Percentiles rank a stretch among this genome's conserved stretches.
These are phyloP conservation scores for Coemansia pectinata DNA, from an alignment of 192 early-diverging fungal genomes.

Conservation along the genomic window DNA sequence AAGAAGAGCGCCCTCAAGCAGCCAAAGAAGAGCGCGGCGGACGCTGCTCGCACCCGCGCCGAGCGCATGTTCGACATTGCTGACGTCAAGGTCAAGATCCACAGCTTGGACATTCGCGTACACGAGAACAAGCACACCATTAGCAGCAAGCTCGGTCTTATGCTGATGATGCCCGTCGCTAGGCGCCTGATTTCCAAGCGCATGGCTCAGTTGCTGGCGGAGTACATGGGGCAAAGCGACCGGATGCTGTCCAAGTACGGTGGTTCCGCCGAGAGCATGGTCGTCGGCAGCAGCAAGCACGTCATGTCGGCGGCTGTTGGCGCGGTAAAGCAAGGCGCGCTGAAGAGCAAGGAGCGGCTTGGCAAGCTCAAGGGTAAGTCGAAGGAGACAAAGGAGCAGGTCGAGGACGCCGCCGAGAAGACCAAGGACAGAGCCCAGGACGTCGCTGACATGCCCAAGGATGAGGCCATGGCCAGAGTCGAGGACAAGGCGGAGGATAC, in stretches of 20 bases:
- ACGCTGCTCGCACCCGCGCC: neutral
- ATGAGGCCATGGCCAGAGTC: neutral
- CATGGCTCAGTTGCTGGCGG: constrained; percentile 37
- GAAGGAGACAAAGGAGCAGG: constrained; percentile 9
- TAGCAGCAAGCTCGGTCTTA: constrained; percentile 25
- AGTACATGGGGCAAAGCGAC: constrained; percentile 27
- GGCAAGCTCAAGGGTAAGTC: constrained; percentile 8
- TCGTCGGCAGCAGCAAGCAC: constrained; percentile 22
- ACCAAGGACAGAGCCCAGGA: neutral
- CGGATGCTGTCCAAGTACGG: constrained; percentile 36
- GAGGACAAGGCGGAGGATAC: neutral
- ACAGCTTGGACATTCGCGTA: constrained; percentile 31
- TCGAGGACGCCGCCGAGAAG: neutral
- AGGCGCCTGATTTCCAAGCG: constrained; percentile 30
- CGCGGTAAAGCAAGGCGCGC: constrained; percentile 24
- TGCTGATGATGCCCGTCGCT: constrained; percentile 37
- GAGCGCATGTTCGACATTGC: constrained; percentile 42
- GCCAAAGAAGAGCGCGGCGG: neutral
- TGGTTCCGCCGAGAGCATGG: constrained; percentile 16
- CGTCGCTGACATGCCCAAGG: neutral
- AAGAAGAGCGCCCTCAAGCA: constrained; percentile 7
- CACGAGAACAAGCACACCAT: constrained; percentile 50
- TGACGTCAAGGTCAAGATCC: constrained; percentile 44
- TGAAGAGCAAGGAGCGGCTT: constrained; percentile 27
- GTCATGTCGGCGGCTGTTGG: constrained; percentile 20